Conservation (phyloP, 257 asterid species). For the Solanum tarapatanum region DNA sequence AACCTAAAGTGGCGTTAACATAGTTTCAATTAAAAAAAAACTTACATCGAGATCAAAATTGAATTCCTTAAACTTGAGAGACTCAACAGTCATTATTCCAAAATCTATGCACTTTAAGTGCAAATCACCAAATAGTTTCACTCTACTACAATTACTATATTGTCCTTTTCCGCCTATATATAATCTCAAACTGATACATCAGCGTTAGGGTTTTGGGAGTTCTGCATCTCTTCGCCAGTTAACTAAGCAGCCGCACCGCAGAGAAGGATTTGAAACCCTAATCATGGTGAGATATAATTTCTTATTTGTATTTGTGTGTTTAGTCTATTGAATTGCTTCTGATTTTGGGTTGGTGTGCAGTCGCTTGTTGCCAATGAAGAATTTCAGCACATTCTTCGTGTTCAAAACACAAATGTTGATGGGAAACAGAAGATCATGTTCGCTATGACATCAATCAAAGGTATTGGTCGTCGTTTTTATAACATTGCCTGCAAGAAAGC, state of each 20-base stretch:
- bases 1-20: not conserved
- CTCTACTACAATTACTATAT: not conserved
- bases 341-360: not conserved
- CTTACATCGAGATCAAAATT: not conserved
- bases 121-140: not conserved
- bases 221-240: not conserved
- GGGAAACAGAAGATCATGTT: constrained; percentile 1
- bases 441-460: constrained; percentile 1
- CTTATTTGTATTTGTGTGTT: not conserved
- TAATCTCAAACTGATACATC: not conserved
- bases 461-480: not conserved
- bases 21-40: not conserved
- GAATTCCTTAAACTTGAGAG: not conserved
- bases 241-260: not conserved
- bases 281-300: not conserved
- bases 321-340: not conserved
- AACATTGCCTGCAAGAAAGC: not conserved
- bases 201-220: not conserved
- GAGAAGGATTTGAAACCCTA: not conserved
- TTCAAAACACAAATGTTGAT: not conserved
- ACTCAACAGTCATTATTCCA: not conserved
- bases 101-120: not conserved
- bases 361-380: not conserved
- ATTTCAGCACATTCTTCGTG: not conserved
- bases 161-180: not conserved